phyloP scores from a whole-genome alignment of 345 rosid genomes.

The Citrus unshiu region DNA sequence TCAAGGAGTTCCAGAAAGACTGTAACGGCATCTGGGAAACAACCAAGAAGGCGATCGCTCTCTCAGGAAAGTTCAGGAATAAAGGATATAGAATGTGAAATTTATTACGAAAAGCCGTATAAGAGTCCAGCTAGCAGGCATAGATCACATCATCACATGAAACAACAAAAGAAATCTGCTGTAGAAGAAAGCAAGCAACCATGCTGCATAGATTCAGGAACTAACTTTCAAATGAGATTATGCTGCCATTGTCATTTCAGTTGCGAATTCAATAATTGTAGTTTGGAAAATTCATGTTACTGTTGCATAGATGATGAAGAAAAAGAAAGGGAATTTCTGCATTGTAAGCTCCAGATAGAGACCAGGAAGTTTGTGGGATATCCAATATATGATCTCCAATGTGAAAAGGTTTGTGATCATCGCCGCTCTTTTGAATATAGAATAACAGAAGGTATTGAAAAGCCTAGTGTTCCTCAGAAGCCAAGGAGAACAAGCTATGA shows the following conservation, averaged over 20 bases:
- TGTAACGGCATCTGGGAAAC: conserved; percentile 15
- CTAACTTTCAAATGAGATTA: background rate
- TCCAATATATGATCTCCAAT: background rate
- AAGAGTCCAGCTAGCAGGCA: conserved; percentile 23
- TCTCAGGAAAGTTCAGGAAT: conserved; percentile 27
- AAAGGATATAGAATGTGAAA: conserved; percentile 26
- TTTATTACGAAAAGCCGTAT: conserved; percentile 33
- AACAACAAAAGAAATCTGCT: conserved; percentile 17
- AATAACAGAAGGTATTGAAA: conserved; percentile 18
- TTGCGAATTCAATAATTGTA: conserved; percentile 17
- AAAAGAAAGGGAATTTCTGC: background rate
- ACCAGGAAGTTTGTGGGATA: background rate
- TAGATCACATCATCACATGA: conserved; percentile 10
- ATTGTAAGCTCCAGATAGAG: background rate
- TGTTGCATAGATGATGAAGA: conserved; percentile 8
- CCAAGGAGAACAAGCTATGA: conserved; percentile 26
- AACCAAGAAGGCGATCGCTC: conserved; percentile 32
- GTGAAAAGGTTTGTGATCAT: background rate
- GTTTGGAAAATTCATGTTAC: conserved; percentile 29
- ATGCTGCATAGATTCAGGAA: background rate
- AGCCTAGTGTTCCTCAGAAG: conserved; percentile 3
- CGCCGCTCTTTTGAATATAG: background rate
- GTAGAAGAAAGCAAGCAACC: conserved; percentile 2
- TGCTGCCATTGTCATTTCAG: conserved; percentile 4
- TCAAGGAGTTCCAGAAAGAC: conserved; percentile 17